These are phyloP conservation scores for Daldinia childiae DNA, from an alignment of 495 filamentous ascomycete species.

Conservation along the genomic window DNA sequence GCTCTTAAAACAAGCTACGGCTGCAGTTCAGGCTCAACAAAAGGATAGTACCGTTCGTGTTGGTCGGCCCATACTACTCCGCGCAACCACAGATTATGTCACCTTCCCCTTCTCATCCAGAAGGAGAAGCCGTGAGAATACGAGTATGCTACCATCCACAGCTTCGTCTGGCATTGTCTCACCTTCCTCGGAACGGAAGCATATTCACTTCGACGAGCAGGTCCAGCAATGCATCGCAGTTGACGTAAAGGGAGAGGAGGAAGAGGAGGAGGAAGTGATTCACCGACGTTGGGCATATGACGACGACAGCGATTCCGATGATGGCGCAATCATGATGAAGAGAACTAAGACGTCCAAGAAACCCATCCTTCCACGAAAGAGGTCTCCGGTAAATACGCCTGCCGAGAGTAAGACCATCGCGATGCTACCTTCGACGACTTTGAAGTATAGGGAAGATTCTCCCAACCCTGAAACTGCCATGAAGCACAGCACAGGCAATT, in stretches of 20 bases:
- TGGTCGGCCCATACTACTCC: constrained; percentile 56
- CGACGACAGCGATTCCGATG: constrained; percentile 73
- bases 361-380: constrained; percentile 53
- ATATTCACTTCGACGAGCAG: constrained; percentile 96
- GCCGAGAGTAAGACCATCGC: constrained; percentile 90
- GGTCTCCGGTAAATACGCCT: constrained; percentile 57
- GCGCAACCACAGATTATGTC: constrained; percentile 74
- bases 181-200: constrained; percentile 73
- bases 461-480: constrained; percentile 72
- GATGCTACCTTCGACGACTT: constrained; percentile 87
- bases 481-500: constrained; percentile 59
- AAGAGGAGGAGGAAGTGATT: constrained; percentile 69
- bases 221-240: constrained; percentile 97
- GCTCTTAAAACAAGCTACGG: constrained; percentile 91
- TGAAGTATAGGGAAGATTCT: constrained; percentile 87
- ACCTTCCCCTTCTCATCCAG: constrained; percentile 65
- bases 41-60: constrained; percentile 59
- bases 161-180: constrained; percentile 71
- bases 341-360: constrained; percentile 57
- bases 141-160: constrained; percentile 66
- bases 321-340: constrained; percentile 89
- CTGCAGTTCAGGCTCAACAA: constrained; percentile 90
- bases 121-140: constrained; percentile 64
- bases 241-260: constrained; percentile 77
- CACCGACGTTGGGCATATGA: constrained; percentile 53